Conservation (phyloP, 2,329 filamentous ascomycete species). For the Arthrinium phaeospermum region DNA sequence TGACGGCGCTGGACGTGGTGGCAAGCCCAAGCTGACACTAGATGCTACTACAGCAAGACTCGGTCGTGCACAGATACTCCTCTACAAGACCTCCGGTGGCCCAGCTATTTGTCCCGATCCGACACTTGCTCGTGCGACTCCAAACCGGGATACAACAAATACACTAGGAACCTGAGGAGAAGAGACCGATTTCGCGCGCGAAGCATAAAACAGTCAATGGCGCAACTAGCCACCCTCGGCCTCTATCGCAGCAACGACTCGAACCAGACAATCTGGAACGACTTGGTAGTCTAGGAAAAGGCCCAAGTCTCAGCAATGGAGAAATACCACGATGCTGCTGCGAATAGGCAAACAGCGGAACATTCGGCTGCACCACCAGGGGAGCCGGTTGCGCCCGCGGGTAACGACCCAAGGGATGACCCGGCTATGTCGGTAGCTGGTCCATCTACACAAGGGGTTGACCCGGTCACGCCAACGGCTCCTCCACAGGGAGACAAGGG, state of each 20-base stretch:
- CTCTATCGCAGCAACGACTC: neutral
- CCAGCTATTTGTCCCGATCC: neutral
- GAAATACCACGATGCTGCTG: neutral
- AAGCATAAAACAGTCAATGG: neutral
- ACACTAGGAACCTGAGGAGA: neutral
- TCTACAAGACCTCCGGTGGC: neutral
- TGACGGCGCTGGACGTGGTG: neutral
- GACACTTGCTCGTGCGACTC: neutral
- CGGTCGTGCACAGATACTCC: neutral
- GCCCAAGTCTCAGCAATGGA: neutral
- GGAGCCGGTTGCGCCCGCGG: neutral
- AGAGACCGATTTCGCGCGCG: no score
- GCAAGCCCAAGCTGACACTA: slow-evolving; percentile 1
- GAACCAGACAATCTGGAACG: neutral
- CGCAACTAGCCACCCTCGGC: neutral
- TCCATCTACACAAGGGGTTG: no score
- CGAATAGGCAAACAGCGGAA: neutral
- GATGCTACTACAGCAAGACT: neutral
- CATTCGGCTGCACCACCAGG: neutral
- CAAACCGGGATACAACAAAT: neutral
- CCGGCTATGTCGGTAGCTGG: neutral
- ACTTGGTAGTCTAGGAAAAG: neutral
- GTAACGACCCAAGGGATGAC: neutral
- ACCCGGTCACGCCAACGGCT: neutral
- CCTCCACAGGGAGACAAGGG: neutral